Percentiles rank a stretch among this genome's conserved stretches.
Evolutionary conservation across 768 basidiomycete genomes (phyloP).

Genomic region (Dentipellis fragilis): DNA sequence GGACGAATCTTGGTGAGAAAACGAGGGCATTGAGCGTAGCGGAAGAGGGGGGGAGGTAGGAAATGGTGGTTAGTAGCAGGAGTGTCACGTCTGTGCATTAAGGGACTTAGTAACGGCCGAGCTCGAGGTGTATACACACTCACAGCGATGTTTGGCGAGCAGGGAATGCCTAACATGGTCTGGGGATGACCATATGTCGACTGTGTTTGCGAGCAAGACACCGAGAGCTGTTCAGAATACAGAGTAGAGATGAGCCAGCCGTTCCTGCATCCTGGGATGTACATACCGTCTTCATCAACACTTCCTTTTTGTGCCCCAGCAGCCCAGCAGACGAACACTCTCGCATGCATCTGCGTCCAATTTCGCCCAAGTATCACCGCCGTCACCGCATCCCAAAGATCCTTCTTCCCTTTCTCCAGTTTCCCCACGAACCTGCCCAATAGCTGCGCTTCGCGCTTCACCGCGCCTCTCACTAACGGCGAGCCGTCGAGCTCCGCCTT

Average conservation of each 20-base stretch:
- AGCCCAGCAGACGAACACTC: slow-evolving; percentile 65
- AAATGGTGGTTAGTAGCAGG: slow-evolving; percentile 54
- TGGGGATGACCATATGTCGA: slow-evolving; percentile 64
- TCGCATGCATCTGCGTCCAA: slow-evolving; percentile 50
- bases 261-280: not conserved
- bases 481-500: slow-evolving; percentile 24
- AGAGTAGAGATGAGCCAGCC: slow-evolving; percentile 2
- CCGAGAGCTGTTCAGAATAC: slow-evolving; percentile 29
- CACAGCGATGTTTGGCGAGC: slow-evolving; percentile 67
- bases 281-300: slow-evolving; percentile 24
- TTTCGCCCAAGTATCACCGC: slow-evolving; percentile 43
- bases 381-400: slow-evolving; percentile 41
- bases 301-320: slow-evolving; percentile 31
- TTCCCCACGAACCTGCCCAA: slow-evolving; percentile 45
- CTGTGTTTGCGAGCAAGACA: slow-evolving; percentile 33
- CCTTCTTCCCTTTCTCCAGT: slow-evolving; percentile 29
- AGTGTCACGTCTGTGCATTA: slow-evolving; percentile 55
- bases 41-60: slow-evolving; percentile 47
- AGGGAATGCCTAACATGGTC: slow-evolving; percentile 77
- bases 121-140: slow-evolving; percentile 19
- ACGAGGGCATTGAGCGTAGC: slow-evolving; percentile 34
- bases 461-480: slow-evolving; percentile 26
- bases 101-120: not conserved
- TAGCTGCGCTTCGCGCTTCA: slow-evolving; percentile 46
- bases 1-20: slow-evolving; percentile 51